Evolutionary conservation across 2,329 filamentous ascomycete genomes (phyloP).

Genomic region (Pseudogymnoascus sp.): DNA sequence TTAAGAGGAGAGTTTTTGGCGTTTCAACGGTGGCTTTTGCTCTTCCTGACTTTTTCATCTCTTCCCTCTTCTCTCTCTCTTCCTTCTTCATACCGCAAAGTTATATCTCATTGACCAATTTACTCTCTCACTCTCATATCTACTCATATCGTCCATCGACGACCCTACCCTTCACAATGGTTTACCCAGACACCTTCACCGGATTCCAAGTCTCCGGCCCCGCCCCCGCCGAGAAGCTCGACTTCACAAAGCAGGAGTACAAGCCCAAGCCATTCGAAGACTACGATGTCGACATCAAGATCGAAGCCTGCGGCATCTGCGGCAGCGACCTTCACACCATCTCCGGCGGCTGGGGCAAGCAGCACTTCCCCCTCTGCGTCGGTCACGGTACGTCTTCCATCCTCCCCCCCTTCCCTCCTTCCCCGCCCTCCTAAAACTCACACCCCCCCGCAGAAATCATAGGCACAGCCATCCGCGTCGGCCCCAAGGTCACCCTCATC

Average conservation of each 20-base stretch:
- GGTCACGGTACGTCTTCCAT: constrained; percentile 36
- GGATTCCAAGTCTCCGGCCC: constrained; percentile 46
- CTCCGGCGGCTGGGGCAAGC: constrained; percentile 46
- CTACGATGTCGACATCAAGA: constrained; percentile 79
- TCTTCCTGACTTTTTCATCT: neutral
- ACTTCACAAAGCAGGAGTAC: constrained; percentile 44
- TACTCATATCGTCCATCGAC: neutral
- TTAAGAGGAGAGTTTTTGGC: neutral
- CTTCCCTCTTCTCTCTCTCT: neutral
- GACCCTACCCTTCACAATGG: constrained; percentile 18
- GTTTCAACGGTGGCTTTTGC: neutral
- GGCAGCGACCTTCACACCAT: constrained; percentile 65
- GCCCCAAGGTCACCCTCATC: constrained; percentile 51
- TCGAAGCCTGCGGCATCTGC: constrained; percentile 72
- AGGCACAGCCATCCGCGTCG: constrained; percentile 58
- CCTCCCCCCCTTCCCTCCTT: no score
- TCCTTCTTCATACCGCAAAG: neutral
- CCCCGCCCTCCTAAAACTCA: neutral
- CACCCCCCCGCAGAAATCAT: constrained; percentile 51
- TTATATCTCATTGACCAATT: neutral
- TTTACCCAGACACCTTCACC: constrained; percentile 49
- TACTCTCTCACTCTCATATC: neutral
- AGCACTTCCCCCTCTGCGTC: constrained; percentile 42
- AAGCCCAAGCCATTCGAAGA: constrained; percentile 79
- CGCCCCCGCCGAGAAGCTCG: constrained; percentile 20